Evolutionary conservation across 108 stramenopile species (phyloP).

Genomic region (Stephanodiscus minutulus): DNA sequence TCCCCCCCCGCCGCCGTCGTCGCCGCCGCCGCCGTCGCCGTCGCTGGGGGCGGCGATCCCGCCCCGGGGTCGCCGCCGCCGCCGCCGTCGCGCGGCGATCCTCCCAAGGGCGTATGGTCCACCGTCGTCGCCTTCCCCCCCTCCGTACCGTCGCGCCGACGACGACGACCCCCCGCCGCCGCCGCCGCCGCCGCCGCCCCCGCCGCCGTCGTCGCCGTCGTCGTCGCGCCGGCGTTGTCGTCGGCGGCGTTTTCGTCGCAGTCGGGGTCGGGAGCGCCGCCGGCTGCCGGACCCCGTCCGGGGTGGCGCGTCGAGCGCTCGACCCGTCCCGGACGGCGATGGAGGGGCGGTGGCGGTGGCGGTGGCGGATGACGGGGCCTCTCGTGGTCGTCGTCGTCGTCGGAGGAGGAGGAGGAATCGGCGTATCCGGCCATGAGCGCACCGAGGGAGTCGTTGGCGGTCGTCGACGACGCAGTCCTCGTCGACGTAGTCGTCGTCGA

Average conservation of each 20-base stretch:
- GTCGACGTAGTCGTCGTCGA: not conserved
- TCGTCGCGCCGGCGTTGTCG: not conserved
- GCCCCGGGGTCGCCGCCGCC: too few relatives aligned
- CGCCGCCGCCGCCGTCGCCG: too few relatives aligned
- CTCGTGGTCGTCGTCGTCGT: not conserved
- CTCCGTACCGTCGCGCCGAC: not conserved
- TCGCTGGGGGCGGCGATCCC: too few relatives aligned
- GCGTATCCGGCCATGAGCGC: constrained; percentile 22
- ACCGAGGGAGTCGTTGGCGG: constrained; percentile 3
- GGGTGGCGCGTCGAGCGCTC: too few relatives aligned
- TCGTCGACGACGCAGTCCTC: not conserved
- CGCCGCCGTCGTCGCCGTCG: not conserved
- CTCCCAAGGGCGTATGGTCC: too few relatives aligned
- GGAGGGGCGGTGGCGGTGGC: not conserved
- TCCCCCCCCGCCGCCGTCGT: too few relatives aligned
- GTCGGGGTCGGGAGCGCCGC: too few relatives aligned
- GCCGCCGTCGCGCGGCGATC: too few relatives aligned
- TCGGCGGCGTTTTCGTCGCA: not conserved
- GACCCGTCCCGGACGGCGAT: too few relatives aligned
- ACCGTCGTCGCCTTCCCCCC: not conserved
- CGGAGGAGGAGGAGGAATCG: constrained; percentile 33
- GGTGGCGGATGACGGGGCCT: not conserved
- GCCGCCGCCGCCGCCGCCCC: not conserved
- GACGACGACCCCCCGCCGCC: too few relatives aligned
- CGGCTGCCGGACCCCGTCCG: too few relatives aligned